Evolutionary conservation across 306 rosid genomes (phyloP).

Genomic region (Cucurbita maxima): DNA sequence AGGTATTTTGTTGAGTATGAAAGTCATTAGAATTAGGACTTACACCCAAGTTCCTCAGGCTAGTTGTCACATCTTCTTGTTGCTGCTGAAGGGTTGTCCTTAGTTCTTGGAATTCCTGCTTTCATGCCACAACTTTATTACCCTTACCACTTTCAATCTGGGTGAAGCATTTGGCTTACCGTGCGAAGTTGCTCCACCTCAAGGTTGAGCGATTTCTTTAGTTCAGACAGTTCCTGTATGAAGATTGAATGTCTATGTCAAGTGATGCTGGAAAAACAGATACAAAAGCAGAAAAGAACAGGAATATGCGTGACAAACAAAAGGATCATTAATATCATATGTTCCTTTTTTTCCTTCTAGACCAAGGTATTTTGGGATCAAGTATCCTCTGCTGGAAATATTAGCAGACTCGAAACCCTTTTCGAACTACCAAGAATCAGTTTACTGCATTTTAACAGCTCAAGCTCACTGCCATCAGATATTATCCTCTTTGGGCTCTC

Average conservation of each 20-base stretch:
- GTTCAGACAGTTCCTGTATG: conserved; percentile 75
- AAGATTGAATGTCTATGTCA: conserved; percentile 7
- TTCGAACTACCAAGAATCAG: not conserved
- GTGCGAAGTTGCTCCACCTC: conserved; percentile 85
- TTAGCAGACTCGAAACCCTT: not conserved
- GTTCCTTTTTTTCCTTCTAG: not conserved
- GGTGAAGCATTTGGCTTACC: conserved; percentile 32
- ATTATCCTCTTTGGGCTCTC: too few species aligned
- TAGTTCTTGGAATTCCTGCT: conserved; percentile 82
- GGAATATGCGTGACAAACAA: not conserved
- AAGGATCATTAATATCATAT: not conserved
- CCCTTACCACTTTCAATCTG: not conserved
- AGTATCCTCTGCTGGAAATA: not conserved
- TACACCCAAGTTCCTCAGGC: conserved; percentile 68
- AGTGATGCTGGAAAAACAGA: conserved; percentile 8
- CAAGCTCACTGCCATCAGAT: too few species aligned
- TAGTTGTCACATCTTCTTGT: conserved; percentile 84
- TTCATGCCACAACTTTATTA: not conserved
- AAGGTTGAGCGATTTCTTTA: conserved; percentile 78
- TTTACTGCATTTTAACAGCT: not conserved
- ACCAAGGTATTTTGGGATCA: not conserved
- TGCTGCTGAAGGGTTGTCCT: conserved; percentile 90
- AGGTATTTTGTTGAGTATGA: not conserved
- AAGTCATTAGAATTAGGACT: conserved; percentile 10
- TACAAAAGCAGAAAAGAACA: not conserved